These are phyloP conservation scores for Ophiostoma triangulosporum DNA, from an alignment of 2,329 filamentous ascomycete genomes.

Conservation along the genomic window DNA sequence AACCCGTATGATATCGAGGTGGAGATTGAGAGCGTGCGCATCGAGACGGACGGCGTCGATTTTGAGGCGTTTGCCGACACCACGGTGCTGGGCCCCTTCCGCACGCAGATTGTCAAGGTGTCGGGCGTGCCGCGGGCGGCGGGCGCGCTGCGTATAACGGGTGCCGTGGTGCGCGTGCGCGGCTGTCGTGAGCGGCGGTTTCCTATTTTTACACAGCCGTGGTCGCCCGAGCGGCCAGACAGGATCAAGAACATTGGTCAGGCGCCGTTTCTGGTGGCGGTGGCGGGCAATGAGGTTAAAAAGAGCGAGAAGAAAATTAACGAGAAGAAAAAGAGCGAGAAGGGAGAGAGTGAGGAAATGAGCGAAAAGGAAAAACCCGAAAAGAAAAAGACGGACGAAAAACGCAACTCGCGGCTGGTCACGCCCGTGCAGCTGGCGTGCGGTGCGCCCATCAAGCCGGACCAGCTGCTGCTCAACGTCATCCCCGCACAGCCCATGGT, in stretches of 20 bases:
- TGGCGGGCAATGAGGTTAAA: too few relatives aligned
- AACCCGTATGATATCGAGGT: slow-evolving; percentile 92
- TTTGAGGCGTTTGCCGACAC: slow-evolving; percentile 54
- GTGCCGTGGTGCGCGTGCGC: slow-evolving; percentile 65
- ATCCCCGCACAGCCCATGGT: slow-evolving; percentile 70
- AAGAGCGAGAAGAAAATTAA: slow-evolving; percentile 19
- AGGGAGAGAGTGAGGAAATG: background rate
- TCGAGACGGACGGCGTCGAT: slow-evolving; percentile 62
- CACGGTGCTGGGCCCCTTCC: slow-evolving; percentile 63
- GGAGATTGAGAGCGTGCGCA: slow-evolving; percentile 66
- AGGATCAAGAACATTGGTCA: slow-evolving; percentile 70
- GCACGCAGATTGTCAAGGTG: slow-evolving; percentile 66
- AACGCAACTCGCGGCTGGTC: background rate
- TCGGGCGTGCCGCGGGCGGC: slow-evolving; percentile 51
- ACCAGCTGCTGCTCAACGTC: slow-evolving; percentile 52
- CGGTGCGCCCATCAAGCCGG: slow-evolving; percentile 30
- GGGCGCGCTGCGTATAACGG: slow-evolving; percentile 60
- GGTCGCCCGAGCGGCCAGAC: slow-evolving; percentile 52
- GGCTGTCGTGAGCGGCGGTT: slow-evolving; percentile 76
- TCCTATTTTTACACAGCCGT: slow-evolving; percentile 66
- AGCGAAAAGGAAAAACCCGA: background rate
- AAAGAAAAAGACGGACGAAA: background rate
- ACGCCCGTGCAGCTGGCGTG: background rate
- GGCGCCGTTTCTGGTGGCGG: slow-evolving; percentile 41
- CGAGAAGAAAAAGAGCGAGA: background rate